Conservation (phyloP, 139 green algal genomes). For the Coccomyxa sp. region DNA sequence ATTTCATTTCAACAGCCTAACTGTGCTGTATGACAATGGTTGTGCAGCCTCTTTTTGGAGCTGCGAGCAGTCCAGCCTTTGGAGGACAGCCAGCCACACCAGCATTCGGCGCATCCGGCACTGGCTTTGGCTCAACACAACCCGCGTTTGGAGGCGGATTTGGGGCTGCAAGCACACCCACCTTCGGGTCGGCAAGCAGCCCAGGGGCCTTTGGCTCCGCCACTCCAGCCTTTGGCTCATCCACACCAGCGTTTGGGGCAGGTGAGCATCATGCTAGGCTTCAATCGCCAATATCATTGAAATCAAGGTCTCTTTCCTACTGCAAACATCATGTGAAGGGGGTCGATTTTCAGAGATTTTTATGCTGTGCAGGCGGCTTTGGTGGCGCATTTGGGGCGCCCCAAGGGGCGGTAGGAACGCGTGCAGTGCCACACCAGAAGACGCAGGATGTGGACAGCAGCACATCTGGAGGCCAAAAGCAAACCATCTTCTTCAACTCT, state of each 20-base stretch:
- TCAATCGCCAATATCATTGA: neutral
- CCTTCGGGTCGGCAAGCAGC: conserved; percentile 32
- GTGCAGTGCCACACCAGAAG: conserved; percentile 49
- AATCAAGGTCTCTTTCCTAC: neutral
- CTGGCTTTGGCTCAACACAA: conserved; percentile 20
- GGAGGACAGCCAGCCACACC: conserved; percentile 10
- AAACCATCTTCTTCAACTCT: conserved; percentile 48
- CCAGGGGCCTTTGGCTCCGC: conserved; percentile 25
- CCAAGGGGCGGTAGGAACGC: conserved; percentile 33
- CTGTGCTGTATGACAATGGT: too few species aligned
- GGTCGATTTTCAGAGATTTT: neutral
- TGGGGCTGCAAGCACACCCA: conserved; percentile 16
- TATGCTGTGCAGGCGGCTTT: conserved; percentile 1
- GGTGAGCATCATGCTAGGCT: neutral
- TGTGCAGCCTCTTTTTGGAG: neutral
- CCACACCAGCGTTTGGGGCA: conserved; percentile 33
- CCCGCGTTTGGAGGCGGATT: conserved; percentile 39
- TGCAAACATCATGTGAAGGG: neutral
- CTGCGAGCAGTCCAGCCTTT: conserved; percentile 26
- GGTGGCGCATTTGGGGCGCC: neutral
- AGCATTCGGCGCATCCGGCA: conserved; percentile 16
- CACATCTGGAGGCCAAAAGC: conserved; percentile 21
- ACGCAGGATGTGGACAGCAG: conserved; percentile 52
- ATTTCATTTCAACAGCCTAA: too few species aligned
- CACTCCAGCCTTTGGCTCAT: conserved; percentile 13